These are phyloP conservation scores for Calonectria crousiana DNA, from an alignment of 2,329 filamentous ascomycete species.

Conservation along the genomic window DNA sequence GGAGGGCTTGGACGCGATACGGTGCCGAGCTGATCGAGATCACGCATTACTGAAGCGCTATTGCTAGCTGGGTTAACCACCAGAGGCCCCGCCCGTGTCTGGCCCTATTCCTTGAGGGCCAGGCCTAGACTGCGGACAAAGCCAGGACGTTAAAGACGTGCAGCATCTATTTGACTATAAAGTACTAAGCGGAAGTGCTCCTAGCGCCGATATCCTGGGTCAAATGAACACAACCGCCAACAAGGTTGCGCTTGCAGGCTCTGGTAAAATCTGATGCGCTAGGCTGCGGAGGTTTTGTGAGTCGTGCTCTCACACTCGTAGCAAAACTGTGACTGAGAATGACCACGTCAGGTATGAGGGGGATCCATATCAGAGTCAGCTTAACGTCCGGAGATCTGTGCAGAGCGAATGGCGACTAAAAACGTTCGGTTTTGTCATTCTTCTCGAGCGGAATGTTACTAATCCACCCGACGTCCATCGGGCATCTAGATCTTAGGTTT, in stretches of 20 bases:
- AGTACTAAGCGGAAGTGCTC: neutral
- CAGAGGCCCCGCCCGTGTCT: neutral
- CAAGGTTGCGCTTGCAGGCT: neutral
- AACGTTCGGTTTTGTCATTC: neutral
- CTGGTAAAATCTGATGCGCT: neutral
- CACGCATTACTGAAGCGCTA: neutral
- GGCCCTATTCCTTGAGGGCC: neutral
- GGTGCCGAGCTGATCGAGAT: neutral
- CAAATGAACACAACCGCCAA: too few species aligned
- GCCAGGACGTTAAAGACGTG: neutral
- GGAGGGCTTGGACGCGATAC: neutral
- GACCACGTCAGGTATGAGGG: neutral
- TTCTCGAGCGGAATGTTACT: neutral
- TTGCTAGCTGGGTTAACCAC: neutral
- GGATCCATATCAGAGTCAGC: neutral
- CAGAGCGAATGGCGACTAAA: neutral
- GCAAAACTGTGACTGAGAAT: neutral
- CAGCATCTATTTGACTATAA: neutral
- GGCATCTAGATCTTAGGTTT: neutral
- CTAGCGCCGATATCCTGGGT: too few species aligned
- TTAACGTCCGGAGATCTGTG: neutral
- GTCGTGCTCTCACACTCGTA: neutral
- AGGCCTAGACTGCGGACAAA: neutral
- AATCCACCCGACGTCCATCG: neutral
- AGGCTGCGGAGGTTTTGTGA: neutral